Evolutionary conservation across 2,329 filamentous ascomycete genomes (phyloP).

Genomic region (Cytospora paraplurivora): DNA sequence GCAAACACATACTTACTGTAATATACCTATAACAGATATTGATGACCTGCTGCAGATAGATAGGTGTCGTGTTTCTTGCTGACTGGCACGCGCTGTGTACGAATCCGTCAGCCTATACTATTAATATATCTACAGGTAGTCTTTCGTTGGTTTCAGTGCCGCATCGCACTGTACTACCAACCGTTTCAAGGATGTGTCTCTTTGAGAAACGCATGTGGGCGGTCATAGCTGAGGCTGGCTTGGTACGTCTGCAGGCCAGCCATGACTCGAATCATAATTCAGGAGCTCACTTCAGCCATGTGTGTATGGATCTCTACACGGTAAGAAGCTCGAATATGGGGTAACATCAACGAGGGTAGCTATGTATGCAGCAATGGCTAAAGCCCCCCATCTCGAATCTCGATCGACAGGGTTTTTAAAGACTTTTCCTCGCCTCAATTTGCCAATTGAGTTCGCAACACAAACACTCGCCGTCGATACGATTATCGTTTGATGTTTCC

Average conservation of each 20-base stretch:
- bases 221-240: conserved; percentile 18
- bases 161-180: neutral
- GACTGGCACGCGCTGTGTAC: neutral
- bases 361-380: neutral
- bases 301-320: neutral
- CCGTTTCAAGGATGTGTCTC: neutral
- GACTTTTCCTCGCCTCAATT: conserved; percentile 3
- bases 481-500: neutral
- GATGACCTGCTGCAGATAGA: neutral
- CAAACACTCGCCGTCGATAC: neutral
- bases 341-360: neutral
- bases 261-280: conserved; percentile 11
- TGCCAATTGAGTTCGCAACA: neutral
- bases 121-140: neutral
- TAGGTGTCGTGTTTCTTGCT: neutral
- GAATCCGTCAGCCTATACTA: neutral
- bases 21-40: neutral
- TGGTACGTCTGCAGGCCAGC: neutral
- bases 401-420: conserved; percentile 10
- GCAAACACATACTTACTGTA: neutral
- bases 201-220: neutral
- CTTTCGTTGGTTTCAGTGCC: neutral
- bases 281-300: neutral
- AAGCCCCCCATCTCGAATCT: neutral
- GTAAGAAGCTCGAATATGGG: neutral